Evolutionary conservation across 2,329 filamentous ascomycete species (phyloP), one percentile per base, ranked within the genome.

Genomic region (Alternaria triticina): DNA sequence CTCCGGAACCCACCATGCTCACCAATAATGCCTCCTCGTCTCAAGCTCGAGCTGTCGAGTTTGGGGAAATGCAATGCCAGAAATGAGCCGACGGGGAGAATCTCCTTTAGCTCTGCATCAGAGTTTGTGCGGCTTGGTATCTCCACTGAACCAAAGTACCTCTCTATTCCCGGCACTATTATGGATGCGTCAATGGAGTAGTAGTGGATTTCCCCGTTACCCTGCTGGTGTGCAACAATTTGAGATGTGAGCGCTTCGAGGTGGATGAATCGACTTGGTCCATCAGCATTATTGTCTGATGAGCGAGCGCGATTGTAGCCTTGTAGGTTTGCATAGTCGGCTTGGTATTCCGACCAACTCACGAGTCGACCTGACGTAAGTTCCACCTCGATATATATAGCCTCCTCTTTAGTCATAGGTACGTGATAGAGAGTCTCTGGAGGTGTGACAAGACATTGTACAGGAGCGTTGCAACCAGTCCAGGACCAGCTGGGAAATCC

Each of bases 401-500:
- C 23, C 13, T 15, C 15, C 12, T 47, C 43, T 9, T 40, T 10
- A 12, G 9, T 43, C 17, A 6, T 43, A n/a, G 40, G 6, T n/a
- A 36, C 33, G 4, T 3, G 6, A n/a, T 15, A 36, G 3, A 8
- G 0, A 36, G 13, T 36, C 33, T 9, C 33, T 0, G 7, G 33
- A 3, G 4, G 0, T 3, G 3, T n/a, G 33, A 1, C 2, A 40
- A 40, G 1, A 40, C 5, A 7, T 46, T 46, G 3, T 46, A 46
- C 22, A 12, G 0, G 1, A 23, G 0, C 13, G 6, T 23, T 9
- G 7, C 12, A 23, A 15, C 17, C 20, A 46, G 44, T 50, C 45
- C 55, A 57, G 13, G 45, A 50, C 45, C 55, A 57, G 25, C 28
- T 57, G 1, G 55, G 55, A 4, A 50, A 57, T 12, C 45, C 55